Conservation (phyloP, 2,329 filamentous ascomycete species). For the Didymella exigua region DNA sequence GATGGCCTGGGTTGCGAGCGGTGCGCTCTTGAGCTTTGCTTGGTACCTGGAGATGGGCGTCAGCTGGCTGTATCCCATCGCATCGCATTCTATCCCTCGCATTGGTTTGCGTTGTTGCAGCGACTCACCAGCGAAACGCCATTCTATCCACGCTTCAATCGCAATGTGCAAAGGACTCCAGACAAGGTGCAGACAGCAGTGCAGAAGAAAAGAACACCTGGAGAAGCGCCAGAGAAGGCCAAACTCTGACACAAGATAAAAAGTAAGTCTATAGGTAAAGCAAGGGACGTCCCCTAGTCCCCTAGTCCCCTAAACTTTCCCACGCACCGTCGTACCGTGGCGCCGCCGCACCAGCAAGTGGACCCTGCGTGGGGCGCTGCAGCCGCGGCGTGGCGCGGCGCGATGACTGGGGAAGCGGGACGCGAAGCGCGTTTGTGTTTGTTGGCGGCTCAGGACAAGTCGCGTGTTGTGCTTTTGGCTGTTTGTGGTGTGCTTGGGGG, state of each 20-base stretch:
- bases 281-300: too few species aligned
- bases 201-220: too few species aligned
- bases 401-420: constrained; percentile 14
- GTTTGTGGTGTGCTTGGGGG: too few species aligned
- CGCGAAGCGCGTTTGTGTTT: too few species aligned
- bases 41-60: constrained; percentile 94
- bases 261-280: too few species aligned
- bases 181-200: too few species aligned
- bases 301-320: constrained; percentile 13
- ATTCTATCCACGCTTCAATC: constrained; percentile 20
- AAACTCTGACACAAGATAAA: too few species aligned
- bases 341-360: constrained; percentile 10
- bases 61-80: background rate
- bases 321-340: constrained; percentile 25
- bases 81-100: background rate
- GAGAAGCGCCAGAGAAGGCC: too few species aligned
- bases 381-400: constrained; percentile 4
- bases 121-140: constrained; percentile 50
- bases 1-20: constrained; percentile 86
- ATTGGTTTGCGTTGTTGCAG: background rate
- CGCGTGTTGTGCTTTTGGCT: background rate
- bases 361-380: constrained; percentile 17
- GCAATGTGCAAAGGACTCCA: too few species aligned
- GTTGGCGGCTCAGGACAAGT: too few species aligned
- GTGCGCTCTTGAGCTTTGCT: constrained; percentile 76